Conservation (phyloP, 331 rosid genomes). For the Quercus phellos region DNA sequence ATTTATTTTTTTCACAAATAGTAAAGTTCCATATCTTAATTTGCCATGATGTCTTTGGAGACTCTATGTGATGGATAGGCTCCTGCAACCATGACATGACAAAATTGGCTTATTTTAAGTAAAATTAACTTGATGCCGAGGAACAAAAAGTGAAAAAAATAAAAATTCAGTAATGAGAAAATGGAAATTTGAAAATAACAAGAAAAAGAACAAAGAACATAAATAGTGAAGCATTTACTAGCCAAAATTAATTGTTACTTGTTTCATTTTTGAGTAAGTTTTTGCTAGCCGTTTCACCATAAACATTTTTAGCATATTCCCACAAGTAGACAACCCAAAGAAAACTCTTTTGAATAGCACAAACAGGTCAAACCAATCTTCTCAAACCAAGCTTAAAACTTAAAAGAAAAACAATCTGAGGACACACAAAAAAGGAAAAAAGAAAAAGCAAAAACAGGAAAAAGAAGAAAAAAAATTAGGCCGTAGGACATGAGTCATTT, state of each 20-base stretch:
- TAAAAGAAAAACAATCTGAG: neutral
- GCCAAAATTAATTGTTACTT: neutral
- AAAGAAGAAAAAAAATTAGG: neutral
- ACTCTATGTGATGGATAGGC: no score
- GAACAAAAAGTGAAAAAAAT: neutral
- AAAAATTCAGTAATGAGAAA: neutral
- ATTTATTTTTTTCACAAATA: no score
- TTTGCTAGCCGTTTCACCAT: neutral
- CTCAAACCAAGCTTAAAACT: neutral
- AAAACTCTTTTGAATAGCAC: neutral
- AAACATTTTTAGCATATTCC: neutral
- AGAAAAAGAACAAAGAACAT: neutral
- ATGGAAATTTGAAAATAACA: neutral
- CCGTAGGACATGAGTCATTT: neutral
- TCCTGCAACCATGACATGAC: no score
- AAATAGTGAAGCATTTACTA: neutral
- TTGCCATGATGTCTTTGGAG: no score
- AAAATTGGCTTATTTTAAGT: no score
- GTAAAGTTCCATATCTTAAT: no score
- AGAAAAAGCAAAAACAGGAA: neutral
- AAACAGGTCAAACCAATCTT: constrained; percentile 3
- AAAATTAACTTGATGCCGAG: no score
- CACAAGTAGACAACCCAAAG: neutral
- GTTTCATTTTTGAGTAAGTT: neutral
- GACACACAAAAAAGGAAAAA: neutral